phyloP scores from a whole-genome alignment of 371 early-diverging fungal genomes.

The Enterocytospora artemiae region DNA sequence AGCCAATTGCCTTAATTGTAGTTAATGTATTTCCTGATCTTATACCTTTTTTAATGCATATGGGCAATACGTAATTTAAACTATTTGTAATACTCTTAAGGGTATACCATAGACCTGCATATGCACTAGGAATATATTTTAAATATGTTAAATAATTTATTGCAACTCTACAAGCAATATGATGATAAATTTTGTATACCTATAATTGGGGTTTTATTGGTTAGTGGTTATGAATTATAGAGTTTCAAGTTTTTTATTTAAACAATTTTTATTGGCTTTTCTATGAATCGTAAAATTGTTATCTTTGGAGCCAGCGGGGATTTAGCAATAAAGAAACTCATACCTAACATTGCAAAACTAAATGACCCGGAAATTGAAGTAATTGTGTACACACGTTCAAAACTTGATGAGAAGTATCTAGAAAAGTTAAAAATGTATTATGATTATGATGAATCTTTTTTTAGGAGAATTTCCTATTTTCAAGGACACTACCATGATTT shows the following conservation, averaged over 20 bases:
- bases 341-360: constrained; percentile 79
- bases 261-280: neutral
- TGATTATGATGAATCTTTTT: constrained; percentile 63
- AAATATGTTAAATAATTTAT: too few relatives aligned
- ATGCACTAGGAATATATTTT: too few relatives aligned
- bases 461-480: constrained; percentile 67
- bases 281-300: constrained; percentile 31
- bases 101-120: too few relatives aligned
- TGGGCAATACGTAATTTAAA: too few relatives aligned
- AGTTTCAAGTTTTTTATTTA: neutral
- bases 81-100: too few relatives aligned
- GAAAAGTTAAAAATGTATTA: constrained; percentile 63
- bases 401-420: constrained; percentile 68
- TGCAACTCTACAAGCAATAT: too few relatives aligned
- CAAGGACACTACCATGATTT: constrained; percentile 76
- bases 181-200: neutral
- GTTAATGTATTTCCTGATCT: too few relatives aligned
- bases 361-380: constrained; percentile 65
- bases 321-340: constrained; percentile 69
- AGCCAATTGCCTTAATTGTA: too few relatives aligned
- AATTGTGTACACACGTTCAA: constrained; percentile 83
- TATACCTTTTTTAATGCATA: too few relatives aligned
- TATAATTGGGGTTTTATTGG: neutral
- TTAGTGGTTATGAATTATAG: neutral
- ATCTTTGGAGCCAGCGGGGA: constrained; percentile 59